Conservation (phyloP, 805 yeast genomes). For the Teunomyces aglyptinius region DNA sequence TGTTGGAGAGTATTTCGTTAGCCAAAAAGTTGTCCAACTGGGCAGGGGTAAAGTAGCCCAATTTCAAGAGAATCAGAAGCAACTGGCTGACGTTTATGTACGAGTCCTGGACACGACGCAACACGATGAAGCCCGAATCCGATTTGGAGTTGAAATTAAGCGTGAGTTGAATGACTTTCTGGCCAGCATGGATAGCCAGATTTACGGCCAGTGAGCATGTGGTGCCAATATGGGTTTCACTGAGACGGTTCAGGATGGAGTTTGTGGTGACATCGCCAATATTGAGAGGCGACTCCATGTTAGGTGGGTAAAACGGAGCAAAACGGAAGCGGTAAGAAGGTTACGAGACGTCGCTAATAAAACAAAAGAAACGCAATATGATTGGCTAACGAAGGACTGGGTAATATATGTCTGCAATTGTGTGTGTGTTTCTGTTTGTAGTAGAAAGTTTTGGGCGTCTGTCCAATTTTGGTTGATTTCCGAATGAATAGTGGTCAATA, state of each 20-base stretch:
- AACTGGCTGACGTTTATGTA: conserved; percentile 39
- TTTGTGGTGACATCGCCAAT: conserved; percentile 42
- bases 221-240: conserved; percentile 32
- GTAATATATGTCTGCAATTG: background rate
- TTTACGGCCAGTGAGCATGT: conserved; percentile 18
- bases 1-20: conserved; percentile 32
- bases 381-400: background rate
- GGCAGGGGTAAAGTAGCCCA: conserved; percentile 22
- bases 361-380: background rate
- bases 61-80: conserved; percentile 30
- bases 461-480: background rate
- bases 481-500: conserved; percentile 1
- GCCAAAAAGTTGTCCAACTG: conserved; percentile 30
- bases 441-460: background rate
- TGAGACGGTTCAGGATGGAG: conserved; percentile 34
- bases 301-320: conserved; percentile 1
- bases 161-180: conserved; percentile 35
- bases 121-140: conserved; percentile 18
- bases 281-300: conserved; percentile 43
- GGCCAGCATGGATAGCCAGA: conserved; percentile 35
- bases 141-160: conserved; percentile 12
- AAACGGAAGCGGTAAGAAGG: background rate
- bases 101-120: conserved; percentile 43
- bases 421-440: background rate
- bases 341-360: too few species aligned